Percentiles rank a stretch among this genome's conserved stretches.
phyloP scores from a whole-genome alignment of 2,329 filamentous ascomycete genomes.

The Diaporthe vaccinii region DNA sequence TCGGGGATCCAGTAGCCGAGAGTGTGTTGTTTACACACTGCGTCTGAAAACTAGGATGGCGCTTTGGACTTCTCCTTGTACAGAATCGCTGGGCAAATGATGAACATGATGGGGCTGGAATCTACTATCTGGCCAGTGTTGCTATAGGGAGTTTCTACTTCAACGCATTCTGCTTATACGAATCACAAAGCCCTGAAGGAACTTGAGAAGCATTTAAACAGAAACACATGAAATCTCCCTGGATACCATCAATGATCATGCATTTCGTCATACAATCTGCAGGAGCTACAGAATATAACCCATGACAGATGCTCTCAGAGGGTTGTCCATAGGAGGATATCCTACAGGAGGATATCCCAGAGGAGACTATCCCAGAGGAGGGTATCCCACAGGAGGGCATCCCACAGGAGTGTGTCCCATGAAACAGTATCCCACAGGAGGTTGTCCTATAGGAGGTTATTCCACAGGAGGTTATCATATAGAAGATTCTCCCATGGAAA shows the following conservation, averaged over 20 bases:
- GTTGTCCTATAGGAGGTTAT: no score
- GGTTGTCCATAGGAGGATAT: background rate
- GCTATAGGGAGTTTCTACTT: background rate
- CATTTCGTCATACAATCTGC: no score
- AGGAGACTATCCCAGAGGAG: background rate
- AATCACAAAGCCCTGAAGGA: background rate
- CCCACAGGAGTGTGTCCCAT: no score
- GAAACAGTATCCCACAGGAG: no score
- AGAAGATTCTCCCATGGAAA: background rate
- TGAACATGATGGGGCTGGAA: background rate
- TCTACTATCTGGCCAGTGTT: background rate
- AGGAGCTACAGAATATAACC: background rate
- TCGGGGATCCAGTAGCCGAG: slow-evolving; percentile 3
- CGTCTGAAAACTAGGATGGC: background rate
- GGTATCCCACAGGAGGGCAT: background rate
- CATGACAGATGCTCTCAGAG: background rate
- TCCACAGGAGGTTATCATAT: background rate
- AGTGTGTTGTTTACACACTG: background rate
- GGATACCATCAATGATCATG: background rate
- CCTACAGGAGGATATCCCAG: no score
- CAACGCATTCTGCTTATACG: background rate
- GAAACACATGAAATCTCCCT: background rate
- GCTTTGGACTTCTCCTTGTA: background rate
- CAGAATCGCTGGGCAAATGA: background rate
- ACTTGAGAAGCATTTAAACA: background rate